phyloP scores from a whole-genome alignment of 192 early-diverging fungal species.

The Pecoramyces ruminantium region DNA sequence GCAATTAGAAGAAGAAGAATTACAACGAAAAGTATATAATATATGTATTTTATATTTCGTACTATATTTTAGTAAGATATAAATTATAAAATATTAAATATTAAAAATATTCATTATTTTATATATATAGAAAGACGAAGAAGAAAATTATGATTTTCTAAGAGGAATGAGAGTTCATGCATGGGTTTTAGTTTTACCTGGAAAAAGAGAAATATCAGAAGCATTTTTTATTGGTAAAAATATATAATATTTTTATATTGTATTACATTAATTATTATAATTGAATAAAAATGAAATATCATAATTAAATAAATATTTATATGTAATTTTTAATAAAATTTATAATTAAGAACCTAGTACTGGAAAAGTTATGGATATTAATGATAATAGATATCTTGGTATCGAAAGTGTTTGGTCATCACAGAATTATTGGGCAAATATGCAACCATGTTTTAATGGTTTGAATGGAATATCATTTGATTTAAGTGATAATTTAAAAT shows the following conservation, averaged over 20 bases:
- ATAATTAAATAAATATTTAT: not conserved
- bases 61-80: not conserved
- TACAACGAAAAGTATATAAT: conserved; percentile 10
- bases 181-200: conserved; percentile 38
- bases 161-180: conserved; percentile 35
- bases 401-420: conserved; percentile 38
- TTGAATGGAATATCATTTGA: conserved; percentile 44
- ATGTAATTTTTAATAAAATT: not conserved
- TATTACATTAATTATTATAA: no score
- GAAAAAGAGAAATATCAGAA: conserved; percentile 35
- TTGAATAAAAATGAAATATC: no score
- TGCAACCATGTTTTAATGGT: conserved; percentile 44
- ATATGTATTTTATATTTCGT: no score
- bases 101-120: no score
- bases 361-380: conserved; percentile 19
- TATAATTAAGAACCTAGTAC: conserved; percentile 25
- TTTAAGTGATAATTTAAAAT: conserved; percentile 37
- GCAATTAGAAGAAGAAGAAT: conserved; percentile 6
- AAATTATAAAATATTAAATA: no score
- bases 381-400: conserved; percentile 33
- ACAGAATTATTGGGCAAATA: conserved; percentile 41
- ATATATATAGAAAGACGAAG: conserved; percentile 1
- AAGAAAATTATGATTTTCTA: conserved; percentile 33
- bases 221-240: conserved; percentile 34
- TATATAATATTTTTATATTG: no score